Conservation (phyloP, 257 asterid species). For the Penstemon newberryi region DNA sequence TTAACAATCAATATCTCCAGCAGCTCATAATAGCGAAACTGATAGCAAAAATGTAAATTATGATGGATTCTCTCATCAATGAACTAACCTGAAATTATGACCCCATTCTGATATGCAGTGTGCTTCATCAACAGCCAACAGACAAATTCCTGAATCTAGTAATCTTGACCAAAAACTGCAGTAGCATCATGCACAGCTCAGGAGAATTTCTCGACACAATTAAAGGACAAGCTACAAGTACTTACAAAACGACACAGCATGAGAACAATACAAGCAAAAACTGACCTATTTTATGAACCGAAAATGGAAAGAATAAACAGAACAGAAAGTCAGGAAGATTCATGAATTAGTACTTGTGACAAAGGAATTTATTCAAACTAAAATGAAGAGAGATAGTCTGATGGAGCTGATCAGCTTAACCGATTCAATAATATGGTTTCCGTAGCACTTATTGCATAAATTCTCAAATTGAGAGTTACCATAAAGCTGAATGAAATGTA, state of each 20-base stretch:
- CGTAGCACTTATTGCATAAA: not conserved
- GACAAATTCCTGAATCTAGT: conserved; percentile 68
- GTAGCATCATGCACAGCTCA: conserved; percentile 21
- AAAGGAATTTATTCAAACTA: not conserved
- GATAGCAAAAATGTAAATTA: not conserved
- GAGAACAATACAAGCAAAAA: conserved; percentile 1
- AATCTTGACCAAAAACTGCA: conserved; percentile 93
- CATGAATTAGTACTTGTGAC: not conserved
- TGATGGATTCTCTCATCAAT: not conserved
- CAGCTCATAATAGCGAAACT: conserved; percentile 10
- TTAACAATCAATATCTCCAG: conserved; percentile 11
- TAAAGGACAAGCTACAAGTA: not conserved
- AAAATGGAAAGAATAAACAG: not conserved
- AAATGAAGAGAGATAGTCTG: not conserved
- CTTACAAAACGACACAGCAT: not conserved
- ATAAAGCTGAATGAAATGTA: not conserved
- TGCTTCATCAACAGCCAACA: conserved; percentile 96
- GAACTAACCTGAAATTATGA: conserved; percentile 76
- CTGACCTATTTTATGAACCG: not conserved
- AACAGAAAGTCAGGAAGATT: not conserved
- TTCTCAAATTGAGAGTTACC: conserved; percentile 6
- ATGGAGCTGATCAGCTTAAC: not conserved
- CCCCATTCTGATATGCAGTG: conserved; percentile 99
- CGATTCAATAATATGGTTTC: not conserved
- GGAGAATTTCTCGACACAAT: conserved; percentile 21